Percentiles rank a stretch among this genome's conserved stretches.
Evolutionary conservation across 2,329 filamentous ascomycete species (phyloP).

Genomic region (Fusarium circinatum): DNA sequence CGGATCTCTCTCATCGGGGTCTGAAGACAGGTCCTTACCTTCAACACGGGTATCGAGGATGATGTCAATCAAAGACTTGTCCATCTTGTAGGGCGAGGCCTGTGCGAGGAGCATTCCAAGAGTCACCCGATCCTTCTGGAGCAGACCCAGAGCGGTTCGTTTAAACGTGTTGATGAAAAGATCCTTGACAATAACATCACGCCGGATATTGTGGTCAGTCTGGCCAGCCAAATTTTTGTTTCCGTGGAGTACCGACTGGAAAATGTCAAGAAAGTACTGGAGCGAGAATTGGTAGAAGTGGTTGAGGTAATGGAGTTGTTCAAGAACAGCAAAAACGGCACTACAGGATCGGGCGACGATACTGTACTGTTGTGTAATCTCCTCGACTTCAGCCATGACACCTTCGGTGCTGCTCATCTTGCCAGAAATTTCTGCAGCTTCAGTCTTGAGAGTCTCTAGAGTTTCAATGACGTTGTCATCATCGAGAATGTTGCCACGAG

Average conservation of each 20-base stretch:
- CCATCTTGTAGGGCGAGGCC: slow-evolving; percentile 95
- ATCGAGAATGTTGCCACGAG: slow-evolving; percentile 95
- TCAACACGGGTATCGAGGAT: slow-evolving; percentile 82
- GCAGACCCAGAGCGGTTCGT: slow-evolving; percentile 88
- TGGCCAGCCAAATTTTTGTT: slow-evolving; percentile 78
- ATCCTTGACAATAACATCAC: slow-evolving; percentile 90
- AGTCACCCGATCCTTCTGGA: slow-evolving; percentile 94
- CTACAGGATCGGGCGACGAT: slow-evolving; percentile 95
- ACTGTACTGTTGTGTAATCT: slow-evolving; percentile 93
- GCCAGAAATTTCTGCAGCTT: slow-evolving; percentile 92
- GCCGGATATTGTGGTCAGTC: slow-evolving; percentile 79
- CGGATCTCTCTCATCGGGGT: slow-evolving; percentile 71
- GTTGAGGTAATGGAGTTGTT: slow-evolving; percentile 97
- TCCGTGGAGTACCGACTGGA: slow-evolving; percentile 86
- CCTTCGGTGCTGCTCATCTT: slow-evolving; percentile 98
- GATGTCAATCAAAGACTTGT: slow-evolving; percentile 86
- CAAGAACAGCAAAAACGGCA: slow-evolving; percentile 94
- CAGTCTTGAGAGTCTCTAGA: slow-evolving; percentile 95
- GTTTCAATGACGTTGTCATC: slow-evolving; percentile 99
- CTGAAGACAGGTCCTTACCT: slow-evolving; percentile 81
- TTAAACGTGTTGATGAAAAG: slow-evolving; percentile 93
- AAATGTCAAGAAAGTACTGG: slow-evolving; percentile 98
- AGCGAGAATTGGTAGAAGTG: slow-evolving; percentile 99
- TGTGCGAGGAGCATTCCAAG: slow-evolving; percentile 95
- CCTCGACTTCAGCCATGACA: slow-evolving; percentile 97